phyloP scores from a whole-genome alignment of 139 green algal genomes.

The Chlorella sp. region DNA sequence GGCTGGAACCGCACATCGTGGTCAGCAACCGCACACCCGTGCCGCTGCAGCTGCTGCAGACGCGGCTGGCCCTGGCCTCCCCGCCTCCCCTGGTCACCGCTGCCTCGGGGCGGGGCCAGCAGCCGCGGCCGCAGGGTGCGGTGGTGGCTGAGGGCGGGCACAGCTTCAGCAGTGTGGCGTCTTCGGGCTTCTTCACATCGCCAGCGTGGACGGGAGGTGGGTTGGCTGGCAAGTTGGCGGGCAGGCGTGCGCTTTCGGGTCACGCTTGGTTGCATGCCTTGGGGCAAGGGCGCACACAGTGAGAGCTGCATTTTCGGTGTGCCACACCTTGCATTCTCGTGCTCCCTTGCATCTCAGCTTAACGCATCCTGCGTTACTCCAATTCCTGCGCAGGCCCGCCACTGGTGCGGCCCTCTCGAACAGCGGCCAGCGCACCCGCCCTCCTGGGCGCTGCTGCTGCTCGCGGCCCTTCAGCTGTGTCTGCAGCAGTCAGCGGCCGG shows the following conservation, averaged over 20 bases:
- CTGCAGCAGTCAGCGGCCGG: not conserved
- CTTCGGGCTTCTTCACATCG: not conserved
- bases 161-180: slow-evolving; percentile 17
- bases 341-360: not conserved
- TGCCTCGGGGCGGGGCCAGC: not conserved
- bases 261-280: not conserved
- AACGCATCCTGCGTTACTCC: not conserved
- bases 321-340: not conserved
- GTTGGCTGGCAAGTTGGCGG: too few species aligned
- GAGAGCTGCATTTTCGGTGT: too few species aligned
- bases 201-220: not conserved
- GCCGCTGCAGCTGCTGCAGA: slow-evolving; percentile 72
- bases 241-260: not conserved
- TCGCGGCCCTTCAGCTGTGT: not conserved
- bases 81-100: too few species aligned
- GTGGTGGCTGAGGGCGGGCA: slow-evolving; percentile 28
- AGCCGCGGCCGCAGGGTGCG: not conserved
- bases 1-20: slow-evolving; percentile 76
- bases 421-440: not conserved
- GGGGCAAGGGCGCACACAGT: not conserved
- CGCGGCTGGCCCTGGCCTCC: not conserved
- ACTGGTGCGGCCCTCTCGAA: not conserved
- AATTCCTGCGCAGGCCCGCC: not conserved
- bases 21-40: slow-evolving; percentile 77
- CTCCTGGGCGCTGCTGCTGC: not conserved